Base-by-base conservation (phyloP, 768 basidiomycete species). In the Psilocybe sp. region DNA sequence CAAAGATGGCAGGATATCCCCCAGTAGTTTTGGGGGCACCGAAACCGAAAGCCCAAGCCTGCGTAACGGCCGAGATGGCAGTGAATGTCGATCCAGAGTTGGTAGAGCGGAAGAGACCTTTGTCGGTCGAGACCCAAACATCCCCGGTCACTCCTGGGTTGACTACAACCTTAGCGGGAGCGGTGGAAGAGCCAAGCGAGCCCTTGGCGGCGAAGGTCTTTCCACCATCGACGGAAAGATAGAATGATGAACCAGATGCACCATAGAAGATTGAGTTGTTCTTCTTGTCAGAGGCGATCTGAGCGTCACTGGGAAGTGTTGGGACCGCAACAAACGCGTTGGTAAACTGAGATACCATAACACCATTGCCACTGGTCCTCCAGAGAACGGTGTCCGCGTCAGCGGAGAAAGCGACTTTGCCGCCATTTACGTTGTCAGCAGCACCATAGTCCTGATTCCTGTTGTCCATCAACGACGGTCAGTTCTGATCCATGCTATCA, bases 261-360 rank as follows among this genome's bases (percentile, higher is more conserved):
- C 73, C 83, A 57, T 85, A 85, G 69, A 85, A 84, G 41, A 81
- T 59, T 0, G 72, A 62, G 60, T 79, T 74, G 62, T 75, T 75
- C 54, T 69, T 69, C 64, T 84, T 85, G 66, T 87, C 84, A 2
- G 84, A 79, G 8, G 82, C 82, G 53, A 87, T 84, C 11, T 68
- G 72, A 1, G 82, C 75, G 35, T 60, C 64, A 2, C 77, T 69
- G 0, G 84, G 83, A 3, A 86, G 72, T 12, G 74, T 65, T 0
- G 77, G 57, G 23, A 85, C 82, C 3, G 70, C 57, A 3, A 68
- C 63, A 62, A 85, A 85, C 1, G 77, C 44, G 37, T 67, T 69
- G 5, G 72, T 74, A 54, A 72, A 74, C 43, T 76, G 75, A 9
- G 82, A 84, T 3, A 82, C 77, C 50, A 73, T 62, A 18, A 82